Evolutionary conservation across 805 yeast genomes (phyloP), one percentile per base, ranked within the genome.

Genomic region (Saturnispora diversa): DNA sequence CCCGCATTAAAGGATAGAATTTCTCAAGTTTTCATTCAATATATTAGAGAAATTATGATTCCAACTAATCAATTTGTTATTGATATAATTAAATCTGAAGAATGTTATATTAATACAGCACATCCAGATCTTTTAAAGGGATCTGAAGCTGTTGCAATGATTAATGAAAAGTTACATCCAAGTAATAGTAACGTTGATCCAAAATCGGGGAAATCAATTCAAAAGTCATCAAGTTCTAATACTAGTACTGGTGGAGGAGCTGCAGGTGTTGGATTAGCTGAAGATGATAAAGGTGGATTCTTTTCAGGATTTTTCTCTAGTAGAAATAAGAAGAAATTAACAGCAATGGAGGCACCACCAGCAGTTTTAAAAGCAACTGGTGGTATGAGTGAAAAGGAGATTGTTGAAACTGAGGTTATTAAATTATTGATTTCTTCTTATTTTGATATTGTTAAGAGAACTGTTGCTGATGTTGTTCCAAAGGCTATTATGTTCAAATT

Each of bases 341-440:
- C 94, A 22, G 79, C 85, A 15, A 84, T 90, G 90, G 98, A 90
- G 63, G 90, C 97, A 3, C 98, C 98, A 37, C 98, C 98, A 31
- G 77, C 94, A 26, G 88, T 87, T 5, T 75, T 90, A 55, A 82
- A 88, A 61, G 97, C 97, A 7, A 77, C 90, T 16, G 96, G 97
- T 37, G 73, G 78, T 30, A 73, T 92, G 84, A 79, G 94, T 13
- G 98, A 92, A 61, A 80, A 97, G 51, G 98, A 92, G 66, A 77
- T 90, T 19, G 81, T 84, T 76, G 98, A 92, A 63, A 90, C 97
- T 2, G 98, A 92, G 58, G 97, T 92, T 28, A 92, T 92, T 58
- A 92, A 92, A 67, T 72, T 92, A 45, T 72, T 92, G 58, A 90
- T 92, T 49, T 75, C 80, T 38, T 85, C 96, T 21, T 92, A 92